Percentiles rank a stretch among this genome's conserved stretches.
Conservation (phyloP, 768 basidiomycete species). For the Termitomyces sp. region DNA sequence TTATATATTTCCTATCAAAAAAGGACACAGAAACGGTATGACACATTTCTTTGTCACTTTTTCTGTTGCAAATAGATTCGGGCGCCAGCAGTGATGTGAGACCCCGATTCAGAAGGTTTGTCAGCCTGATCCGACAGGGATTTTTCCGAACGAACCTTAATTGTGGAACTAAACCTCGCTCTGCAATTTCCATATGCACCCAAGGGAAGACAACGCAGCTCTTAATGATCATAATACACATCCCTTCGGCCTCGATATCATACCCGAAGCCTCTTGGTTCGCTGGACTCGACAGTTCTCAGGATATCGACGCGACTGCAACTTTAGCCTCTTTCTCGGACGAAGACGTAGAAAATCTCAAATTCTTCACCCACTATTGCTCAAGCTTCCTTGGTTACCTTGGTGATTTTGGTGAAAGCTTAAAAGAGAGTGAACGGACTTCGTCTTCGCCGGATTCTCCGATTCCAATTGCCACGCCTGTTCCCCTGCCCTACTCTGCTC, state of each 20-base stretch:
- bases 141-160: too few relatives aligned
- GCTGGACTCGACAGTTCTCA: neutral
- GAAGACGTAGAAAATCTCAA: neutral
- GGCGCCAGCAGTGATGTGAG: too few relatives aligned
- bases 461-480: conserved; percentile 25
- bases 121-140: too few relatives aligned
- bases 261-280: neutral
- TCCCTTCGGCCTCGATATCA: neutral
- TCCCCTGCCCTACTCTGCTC: conserved; percentile 24
- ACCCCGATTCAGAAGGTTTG: too few relatives aligned
- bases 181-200: neutral
- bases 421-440: neutral
- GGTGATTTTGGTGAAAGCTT: neutral
- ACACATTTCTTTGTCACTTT: too few relatives aligned
- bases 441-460: neutral
- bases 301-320: neutral
- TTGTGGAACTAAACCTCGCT: neutral
- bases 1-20: too few relatives aligned
- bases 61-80: too few relatives aligned
- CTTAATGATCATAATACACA: neutral
- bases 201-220: neutral
- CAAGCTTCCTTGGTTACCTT: neutral
- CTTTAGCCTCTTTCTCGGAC: neutral
- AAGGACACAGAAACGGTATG: too few relatives aligned
- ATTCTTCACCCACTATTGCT: conserved; percentile 1